Conservation (phyloP, 2,329 filamentous ascomycete species). For the Aspergillus proliferans region DNA sequence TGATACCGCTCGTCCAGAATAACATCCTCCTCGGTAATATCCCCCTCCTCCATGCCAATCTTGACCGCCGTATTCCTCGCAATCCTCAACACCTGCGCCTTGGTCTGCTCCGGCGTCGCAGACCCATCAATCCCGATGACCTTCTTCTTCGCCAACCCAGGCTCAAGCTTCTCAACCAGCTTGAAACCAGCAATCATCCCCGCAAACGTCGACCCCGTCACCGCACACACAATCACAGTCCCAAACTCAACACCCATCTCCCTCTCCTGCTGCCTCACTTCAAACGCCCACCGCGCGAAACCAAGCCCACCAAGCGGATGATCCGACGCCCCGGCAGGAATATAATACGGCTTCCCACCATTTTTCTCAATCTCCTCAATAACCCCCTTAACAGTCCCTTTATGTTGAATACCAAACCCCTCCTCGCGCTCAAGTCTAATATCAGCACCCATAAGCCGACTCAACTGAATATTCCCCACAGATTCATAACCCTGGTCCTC, state of each 20-base stretch:
- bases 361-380: slow-evolving; percentile 46
- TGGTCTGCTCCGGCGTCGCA: slow-evolving; percentile 55
- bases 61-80: slow-evolving; percentile 57
- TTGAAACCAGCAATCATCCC: slow-evolving; percentile 70
- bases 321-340: slow-evolving; percentile 65
- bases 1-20: slow-evolving; percentile 61
- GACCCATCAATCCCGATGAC: slow-evolving; percentile 64
- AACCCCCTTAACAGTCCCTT: slow-evolving; percentile 52
- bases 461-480: slow-evolving; percentile 67
- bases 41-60: slow-evolving; percentile 55
- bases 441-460: slow-evolving; percentile 61
- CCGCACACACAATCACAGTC: slow-evolving; percentile 62
- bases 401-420: slow-evolving; percentile 63
- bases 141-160: slow-evolving; percentile 38
- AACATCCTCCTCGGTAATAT: slow-evolving; percentile 58
- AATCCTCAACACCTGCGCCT: slow-evolving; percentile 61
- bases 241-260: slow-evolving; percentile 60
- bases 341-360: slow-evolving; percentile 62
- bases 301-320: slow-evolving; percentile 65
- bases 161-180: slow-evolving; percentile 48
- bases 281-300: slow-evolving; percentile 65
- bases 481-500: slow-evolving; percentile 53
- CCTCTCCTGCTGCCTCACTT: slow-evolving; percentile 59
- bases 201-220: slow-evolving; percentile 64
- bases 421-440: slow-evolving; percentile 55